Conservation (phyloP, 2,329 filamentous ascomycete species). For the Exophiala bonariae region DNA sequence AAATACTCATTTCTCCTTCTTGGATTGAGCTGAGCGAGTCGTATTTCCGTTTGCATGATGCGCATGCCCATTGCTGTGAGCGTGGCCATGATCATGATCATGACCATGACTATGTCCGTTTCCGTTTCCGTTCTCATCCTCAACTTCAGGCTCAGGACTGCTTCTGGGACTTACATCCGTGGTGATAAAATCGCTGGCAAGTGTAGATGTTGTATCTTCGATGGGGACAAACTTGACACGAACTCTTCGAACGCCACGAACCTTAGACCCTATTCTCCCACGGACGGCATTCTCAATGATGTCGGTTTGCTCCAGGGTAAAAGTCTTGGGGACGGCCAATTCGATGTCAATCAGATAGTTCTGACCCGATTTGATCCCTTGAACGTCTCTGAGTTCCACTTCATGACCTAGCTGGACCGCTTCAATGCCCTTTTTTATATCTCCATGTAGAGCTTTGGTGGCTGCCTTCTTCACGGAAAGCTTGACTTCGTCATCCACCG, state of each 20-base stretch:
- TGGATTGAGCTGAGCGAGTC: constrained; percentile 8
- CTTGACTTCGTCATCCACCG: constrained; percentile 82
- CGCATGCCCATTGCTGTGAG: constrained; percentile 2
- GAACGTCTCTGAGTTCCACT: constrained; percentile 73
- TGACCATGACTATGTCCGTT: constrained; percentile 31
- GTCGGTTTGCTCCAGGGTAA: constrained; percentile 71
- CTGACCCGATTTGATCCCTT: constrained; percentile 92
- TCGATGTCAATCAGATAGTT: constrained; percentile 94
- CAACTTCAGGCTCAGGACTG: constrained; percentile 62
- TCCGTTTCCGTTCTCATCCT: constrained; percentile 45
- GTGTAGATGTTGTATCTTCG: constrained; percentile 56
- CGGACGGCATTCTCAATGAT: constrained; percentile 73
- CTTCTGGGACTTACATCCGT: constrained; percentile 59
- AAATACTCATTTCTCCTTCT: constrained; percentile 15
- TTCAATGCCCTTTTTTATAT: constrained; percentile 24
- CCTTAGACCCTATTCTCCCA: constrained; percentile 69
- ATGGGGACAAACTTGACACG: constrained; percentile 79
- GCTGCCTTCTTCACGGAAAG: constrained; percentile 68
- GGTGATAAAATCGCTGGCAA: constrained; percentile 78
- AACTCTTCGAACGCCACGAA: constrained; percentile 80
- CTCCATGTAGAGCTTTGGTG: constrained; percentile 56
- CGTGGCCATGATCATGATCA: constrained; percentile 11
- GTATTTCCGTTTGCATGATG: constrained; percentile 11
- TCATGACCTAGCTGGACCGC: constrained; percentile 54
- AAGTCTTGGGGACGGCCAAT: constrained; percentile 72